Base-by-base conservation (phyloP, 495 filamentous ascomycete genomes). In the Daldinia decipiens region DNA sequence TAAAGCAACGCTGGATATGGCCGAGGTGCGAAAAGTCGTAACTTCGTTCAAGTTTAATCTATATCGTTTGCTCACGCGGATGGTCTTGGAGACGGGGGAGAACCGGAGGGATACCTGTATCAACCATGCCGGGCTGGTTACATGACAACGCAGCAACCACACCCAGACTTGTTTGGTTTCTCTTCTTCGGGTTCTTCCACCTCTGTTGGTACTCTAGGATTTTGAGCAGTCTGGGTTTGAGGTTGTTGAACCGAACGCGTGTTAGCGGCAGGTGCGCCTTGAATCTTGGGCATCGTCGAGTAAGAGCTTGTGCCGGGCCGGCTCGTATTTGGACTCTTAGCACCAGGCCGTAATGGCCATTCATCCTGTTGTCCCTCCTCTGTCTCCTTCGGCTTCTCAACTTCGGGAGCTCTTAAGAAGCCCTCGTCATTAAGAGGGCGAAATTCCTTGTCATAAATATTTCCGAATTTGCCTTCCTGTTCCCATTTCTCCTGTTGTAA, bases 401-500 rank as follows among this genome's bases (percentile, higher is more conserved):
- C 34, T 19, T 86, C 82, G 1, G 85, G 83, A 4, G 82, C 85
- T 57, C 85, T 83, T 19, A 78, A 62, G 51, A 83, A 82, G 17
- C 79, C 78, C 59, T 85, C 82, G 51, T 87, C 83, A 19, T 91
- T 92, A 34, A 97, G 82, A 31, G 93, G 90, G 27, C 88, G 88
- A 81, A 97, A 92, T 72, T 95, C 87, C 67, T 87, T 89, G 77
- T 97, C 94, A 77, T 95, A 96, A 32, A 89, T 86, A 52, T 85
- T 91, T 5, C 91, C 92, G 65, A 89, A 90, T 57, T 91, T 92
- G 55, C 93, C 94, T 79, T 97, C 93, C 71, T 89, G 90, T 79
- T 94, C 93, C 94, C 93, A 97, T 76, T 95, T 93, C 77, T 98
- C 93, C 82, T 98, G 95, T 76, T 94, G 91, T 80, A 98, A 85